phyloP scores from a whole-genome alignment of 2,329 filamentous ascomycete species.

The Penicillium sp. region DNA sequence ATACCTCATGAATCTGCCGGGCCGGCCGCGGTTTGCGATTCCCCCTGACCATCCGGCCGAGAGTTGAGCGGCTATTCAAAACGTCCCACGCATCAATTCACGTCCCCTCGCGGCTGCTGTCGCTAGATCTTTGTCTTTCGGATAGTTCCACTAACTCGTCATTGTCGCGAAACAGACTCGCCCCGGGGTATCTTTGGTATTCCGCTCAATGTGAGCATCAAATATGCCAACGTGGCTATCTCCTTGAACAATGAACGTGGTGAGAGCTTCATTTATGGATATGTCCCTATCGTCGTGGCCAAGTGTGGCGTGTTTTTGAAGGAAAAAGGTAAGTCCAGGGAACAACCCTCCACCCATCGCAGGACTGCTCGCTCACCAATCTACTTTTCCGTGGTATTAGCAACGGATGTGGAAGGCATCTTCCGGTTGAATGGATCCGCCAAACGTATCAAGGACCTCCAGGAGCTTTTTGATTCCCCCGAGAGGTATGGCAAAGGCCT shows the following conservation, averaged over 20 bases:
- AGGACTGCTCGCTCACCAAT: no score
- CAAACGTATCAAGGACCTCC: conserved; percentile 96
- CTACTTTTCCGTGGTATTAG: no score
- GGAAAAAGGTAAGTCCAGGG: conserved; percentile 79
- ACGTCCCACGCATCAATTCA: not conserved
- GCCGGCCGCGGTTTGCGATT: conserved; percentile 1
- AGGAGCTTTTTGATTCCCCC: conserved; percentile 86
- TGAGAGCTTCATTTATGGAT: conserved; percentile 96
- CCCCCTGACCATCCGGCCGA: not conserved
- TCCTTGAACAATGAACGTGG: conserved; percentile 90
- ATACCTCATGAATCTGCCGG: no score
- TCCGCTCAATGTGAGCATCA: conserved; percentile 88
- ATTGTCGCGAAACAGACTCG: conserved; percentile 21
- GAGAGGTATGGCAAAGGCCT: conserved; percentile 94
- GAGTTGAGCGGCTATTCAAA: no score
- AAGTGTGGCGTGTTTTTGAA: conserved; percentile 98
- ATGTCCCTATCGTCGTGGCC: conserved; percentile 95
- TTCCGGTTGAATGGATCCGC: conserved; percentile 94
- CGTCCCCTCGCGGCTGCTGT: no score
- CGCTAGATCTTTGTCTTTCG: not conserved
- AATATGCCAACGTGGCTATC: conserved; percentile 96
- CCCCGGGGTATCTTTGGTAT: conserved; percentile 87
- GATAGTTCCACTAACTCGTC: conserved; percentile 11
- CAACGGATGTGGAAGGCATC: conserved; percentile 91
- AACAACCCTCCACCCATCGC: no score